phyloP scores from a whole-genome alignment of 768 basidiomycete genomes.

The Termitomyces sp. region DNA sequence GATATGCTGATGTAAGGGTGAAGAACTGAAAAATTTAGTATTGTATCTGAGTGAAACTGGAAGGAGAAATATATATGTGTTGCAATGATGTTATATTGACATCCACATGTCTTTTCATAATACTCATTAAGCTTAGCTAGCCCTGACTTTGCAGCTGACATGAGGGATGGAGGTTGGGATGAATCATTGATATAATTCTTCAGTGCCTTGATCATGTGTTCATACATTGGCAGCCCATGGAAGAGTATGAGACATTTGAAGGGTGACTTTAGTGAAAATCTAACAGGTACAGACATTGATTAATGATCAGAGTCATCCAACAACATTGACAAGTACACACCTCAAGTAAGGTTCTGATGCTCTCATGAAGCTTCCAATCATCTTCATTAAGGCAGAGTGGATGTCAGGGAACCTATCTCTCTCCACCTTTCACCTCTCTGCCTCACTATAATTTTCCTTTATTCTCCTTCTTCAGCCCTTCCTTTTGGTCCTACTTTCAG shows the following conservation, averaged over 20 bases:
- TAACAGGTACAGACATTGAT: conserved; percentile 3
- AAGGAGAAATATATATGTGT: conserved; percentile 19
- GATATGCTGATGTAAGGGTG: conserved; percentile 19
- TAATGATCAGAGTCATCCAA: background rate
- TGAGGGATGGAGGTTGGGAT: conserved; percentile 8
- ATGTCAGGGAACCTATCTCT: no score
- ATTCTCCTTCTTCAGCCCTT: no score
- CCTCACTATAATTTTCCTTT: no score
- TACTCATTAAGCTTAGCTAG: conserved; percentile 26
- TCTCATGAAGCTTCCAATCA: conserved; percentile 19
- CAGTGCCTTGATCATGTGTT: conserved; percentile 21
- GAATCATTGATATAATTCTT: background rate
- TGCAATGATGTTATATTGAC: conserved; percentile 24
- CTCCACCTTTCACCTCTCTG: no score
- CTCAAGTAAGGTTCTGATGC: conserved; percentile 18
- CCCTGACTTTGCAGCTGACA: conserved; percentile 16
- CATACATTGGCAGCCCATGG: conserved; percentile 28
- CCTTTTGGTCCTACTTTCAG: no score
- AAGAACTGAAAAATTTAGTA: conserved; percentile 15
- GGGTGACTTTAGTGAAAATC: conserved; percentile 27
- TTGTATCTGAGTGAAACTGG: background rate
- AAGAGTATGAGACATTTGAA: conserved; percentile 24
- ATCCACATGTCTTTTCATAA: conserved; percentile 13
- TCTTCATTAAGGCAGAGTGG: background rate
- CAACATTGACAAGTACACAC: conserved; percentile 3